These are phyloP conservation scores for Neofusicoccum sp. DNA, from an alignment of 2,329 filamentous ascomycete species.

Conservation along the genomic window DNA sequence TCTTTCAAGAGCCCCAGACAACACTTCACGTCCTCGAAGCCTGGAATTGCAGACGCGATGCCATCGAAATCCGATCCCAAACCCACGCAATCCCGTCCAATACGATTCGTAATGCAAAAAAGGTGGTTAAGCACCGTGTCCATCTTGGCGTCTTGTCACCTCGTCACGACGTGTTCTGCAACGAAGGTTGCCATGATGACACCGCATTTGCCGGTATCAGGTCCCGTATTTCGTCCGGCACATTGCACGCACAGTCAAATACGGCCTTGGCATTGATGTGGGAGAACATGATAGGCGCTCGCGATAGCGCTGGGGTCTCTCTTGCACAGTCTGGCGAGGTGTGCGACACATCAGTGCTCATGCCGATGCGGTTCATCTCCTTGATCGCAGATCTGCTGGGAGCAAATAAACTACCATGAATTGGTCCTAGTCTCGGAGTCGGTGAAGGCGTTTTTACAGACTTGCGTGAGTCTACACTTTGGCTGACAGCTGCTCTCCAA, in stretches of 20 bases:
- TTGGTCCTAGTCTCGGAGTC: slow-evolving; percentile 20
- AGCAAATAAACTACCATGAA: background rate
- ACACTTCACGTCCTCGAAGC: slow-evolving; percentile 13
- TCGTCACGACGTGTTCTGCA: slow-evolving; percentile 3
- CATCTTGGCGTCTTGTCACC: slow-evolving; percentile 12
- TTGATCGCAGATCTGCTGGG: slow-evolving; percentile 29
- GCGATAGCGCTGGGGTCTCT: background rate
- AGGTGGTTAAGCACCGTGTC: slow-evolving; percentile 33
- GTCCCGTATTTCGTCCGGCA: slow-evolving; percentile 25
- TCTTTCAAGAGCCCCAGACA: slow-evolving; percentile 4
- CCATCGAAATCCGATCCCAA: slow-evolving; percentile 17
- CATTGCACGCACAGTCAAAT: slow-evolving; percentile 20
- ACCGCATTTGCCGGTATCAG: slow-evolving; percentile 23
- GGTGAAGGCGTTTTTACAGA: slow-evolving; percentile 25
- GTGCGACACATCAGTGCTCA: slow-evolving; percentile 21
- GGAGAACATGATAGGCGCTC: slow-evolving; percentile 16
- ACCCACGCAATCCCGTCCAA: slow-evolving; percentile 37
- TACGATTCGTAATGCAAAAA: slow-evolving; percentile 30
- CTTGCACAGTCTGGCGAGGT: background rate
- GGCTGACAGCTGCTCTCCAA: background rate
- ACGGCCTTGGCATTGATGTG: background rate
- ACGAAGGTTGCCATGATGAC: slow-evolving; percentile 30
- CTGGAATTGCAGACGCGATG: background rate
- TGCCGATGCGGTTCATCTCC: slow-evolving; percentile 41
- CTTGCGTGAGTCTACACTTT: slow-evolving; percentile 23